A percentile compares a stretch with the other conserved stretches of the same genome.
These are phyloP conservation scores for Kwoniella mangroviensis DNA, from an alignment of 768 basidiomycete species.

Conservation along the genomic window DNA sequence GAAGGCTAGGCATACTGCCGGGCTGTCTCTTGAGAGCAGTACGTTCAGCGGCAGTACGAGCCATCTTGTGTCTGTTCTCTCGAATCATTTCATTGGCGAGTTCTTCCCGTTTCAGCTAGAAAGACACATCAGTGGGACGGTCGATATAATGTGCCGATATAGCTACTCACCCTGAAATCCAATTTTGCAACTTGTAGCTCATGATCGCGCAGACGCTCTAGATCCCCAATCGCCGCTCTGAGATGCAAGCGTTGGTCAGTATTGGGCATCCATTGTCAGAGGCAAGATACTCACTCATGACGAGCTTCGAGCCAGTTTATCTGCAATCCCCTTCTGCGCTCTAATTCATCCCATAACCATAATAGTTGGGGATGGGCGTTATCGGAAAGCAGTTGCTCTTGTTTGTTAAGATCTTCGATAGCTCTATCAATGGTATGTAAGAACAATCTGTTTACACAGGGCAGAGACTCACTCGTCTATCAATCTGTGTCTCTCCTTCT, in stretches of 20 bases:
- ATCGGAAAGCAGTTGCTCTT: constrained; percentile 29
- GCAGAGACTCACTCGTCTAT: constrained; percentile 44
- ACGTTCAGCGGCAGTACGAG: constrained; percentile 21
- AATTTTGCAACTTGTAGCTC: constrained; percentile 10
- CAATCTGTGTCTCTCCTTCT: constrained; percentile 38
- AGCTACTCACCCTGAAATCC: constrained; percentile 33
- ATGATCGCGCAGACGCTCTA: constrained; percentile 27
- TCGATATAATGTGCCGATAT: not conserved
- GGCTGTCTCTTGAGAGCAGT: constrained; percentile 20
- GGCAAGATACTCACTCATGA: constrained; percentile 6
- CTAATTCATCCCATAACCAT: constrained; percentile 37
- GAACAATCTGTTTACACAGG: not conserved
- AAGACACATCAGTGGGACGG: not conserved
- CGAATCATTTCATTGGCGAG: constrained; percentile 16
- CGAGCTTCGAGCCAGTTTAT: constrained; percentile 20
- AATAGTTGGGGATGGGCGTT: constrained; percentile 33
- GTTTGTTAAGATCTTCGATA: constrained; percentile 36
- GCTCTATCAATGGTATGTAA: constrained; percentile 30
- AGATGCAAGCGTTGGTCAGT: not conserved
- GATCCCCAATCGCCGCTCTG: constrained; percentile 30
- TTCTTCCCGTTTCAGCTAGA: constrained; percentile 15
- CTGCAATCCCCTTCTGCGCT: constrained; percentile 25
- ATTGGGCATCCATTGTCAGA: not conserved
- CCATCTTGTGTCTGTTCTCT: constrained; percentile 22
- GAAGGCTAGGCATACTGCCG: constrained; percentile 13